A percentile compares a stretch with the other conserved stretches of the same genome.
Evolutionary conservation across 1,284 basidiomycete genomes (phyloP).

Genomic region (Pholiota adiposa): DNA sequence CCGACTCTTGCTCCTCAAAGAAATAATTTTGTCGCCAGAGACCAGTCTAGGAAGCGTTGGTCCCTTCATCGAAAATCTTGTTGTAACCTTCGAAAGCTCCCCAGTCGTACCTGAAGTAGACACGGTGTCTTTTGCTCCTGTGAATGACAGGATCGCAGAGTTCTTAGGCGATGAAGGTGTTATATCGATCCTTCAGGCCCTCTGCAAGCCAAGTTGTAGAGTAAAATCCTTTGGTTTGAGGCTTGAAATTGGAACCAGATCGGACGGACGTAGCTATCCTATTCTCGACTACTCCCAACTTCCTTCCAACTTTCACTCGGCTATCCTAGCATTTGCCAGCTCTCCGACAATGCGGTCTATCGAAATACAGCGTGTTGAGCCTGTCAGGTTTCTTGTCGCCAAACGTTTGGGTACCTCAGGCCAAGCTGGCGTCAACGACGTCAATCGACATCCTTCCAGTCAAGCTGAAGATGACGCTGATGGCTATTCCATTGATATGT

Average conservation of each 20-base stretch:
- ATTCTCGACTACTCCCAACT: background rate
- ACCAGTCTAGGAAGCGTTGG: background rate
- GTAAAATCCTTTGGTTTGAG: background rate
- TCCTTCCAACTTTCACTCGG: background rate
- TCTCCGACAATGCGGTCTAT: background rate
- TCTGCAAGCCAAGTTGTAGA: background rate
- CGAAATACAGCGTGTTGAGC: background rate
- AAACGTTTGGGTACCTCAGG: too few relatives aligned
- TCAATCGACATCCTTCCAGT: background rate
- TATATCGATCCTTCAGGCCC: background rate
- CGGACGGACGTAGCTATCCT: background rate
- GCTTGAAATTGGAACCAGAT: background rate
- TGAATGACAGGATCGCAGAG: background rate
- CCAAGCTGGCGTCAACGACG: too few relatives aligned
- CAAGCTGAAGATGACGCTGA: background rate
- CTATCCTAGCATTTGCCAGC: background rate
- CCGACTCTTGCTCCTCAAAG: background rate
- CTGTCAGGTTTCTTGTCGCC: background rate
- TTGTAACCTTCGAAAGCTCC: background rate
- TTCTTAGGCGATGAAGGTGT: background rate
- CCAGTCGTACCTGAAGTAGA: too few relatives aligned
- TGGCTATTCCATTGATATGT: background rate
- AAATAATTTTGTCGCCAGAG: background rate
- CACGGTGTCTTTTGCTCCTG: too few relatives aligned
- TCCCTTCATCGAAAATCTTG: background rate